phyloP scores from a whole-genome alignment of 768 basidiomycete genomes.

The Leucocoprinus sp. region DNA sequence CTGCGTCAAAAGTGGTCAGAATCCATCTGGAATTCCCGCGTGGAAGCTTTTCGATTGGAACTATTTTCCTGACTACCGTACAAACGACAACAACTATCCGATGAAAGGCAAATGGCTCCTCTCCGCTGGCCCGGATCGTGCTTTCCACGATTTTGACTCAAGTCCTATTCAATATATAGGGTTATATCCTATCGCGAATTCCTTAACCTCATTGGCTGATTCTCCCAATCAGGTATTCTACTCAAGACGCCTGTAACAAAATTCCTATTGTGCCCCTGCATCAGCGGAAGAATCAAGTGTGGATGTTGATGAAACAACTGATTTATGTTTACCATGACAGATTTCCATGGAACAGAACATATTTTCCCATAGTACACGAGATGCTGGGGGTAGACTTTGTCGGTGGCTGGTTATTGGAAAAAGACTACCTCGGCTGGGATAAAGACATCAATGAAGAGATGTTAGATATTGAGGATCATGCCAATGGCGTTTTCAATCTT shows the following conservation, averaged over 20 bases:
- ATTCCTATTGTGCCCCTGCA: conserved; percentile 19
- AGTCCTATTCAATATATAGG: conserved; percentile 21
- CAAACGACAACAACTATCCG: conserved; percentile 7
- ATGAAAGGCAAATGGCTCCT: conserved; percentile 25
- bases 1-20: conserved; percentile 20
- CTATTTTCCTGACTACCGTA: conserved; percentile 16
- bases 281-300: conserved; percentile 20
- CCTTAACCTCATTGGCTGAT: conserved; percentile 7
- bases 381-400: conserved; percentile 17
- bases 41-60: conserved; percentile 29
- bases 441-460: conserved; percentile 16
- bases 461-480: conserved; percentile 18
- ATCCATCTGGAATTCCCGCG: conserved; percentile 26
- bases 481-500: conserved; percentile 17
- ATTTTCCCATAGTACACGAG: conserved; percentile 16
- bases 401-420: conserved; percentile 19
- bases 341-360: conserved; percentile 21
- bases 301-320: conserved; percentile 23
- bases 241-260: conserved; percentile 21
- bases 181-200: conserved; percentile 2
- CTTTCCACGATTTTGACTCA: conserved; percentile 8
- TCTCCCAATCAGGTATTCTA: conserved; percentile 20
- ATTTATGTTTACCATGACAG: conserved; percentile 20
- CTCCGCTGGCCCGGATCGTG: conserved; percentile 22
- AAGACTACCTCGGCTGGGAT: conserved; percentile 17